Base-by-base conservation (phyloP, 2,329 filamentous ascomycete genomes). In the Blastomyces percursus region DNA sequence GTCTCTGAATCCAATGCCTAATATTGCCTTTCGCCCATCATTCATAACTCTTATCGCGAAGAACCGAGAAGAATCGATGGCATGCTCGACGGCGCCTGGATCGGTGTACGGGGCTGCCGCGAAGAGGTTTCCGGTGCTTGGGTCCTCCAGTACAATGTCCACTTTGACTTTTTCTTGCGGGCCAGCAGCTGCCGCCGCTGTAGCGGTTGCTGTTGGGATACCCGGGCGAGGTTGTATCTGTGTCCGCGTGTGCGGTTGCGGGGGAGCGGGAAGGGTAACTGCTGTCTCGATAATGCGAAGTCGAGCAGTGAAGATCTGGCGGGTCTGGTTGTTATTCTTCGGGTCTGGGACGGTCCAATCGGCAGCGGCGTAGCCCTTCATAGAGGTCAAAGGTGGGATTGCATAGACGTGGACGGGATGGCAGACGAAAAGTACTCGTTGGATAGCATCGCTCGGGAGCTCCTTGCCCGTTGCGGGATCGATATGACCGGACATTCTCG, bases 1-100 rank as follows among this genome's bases (percentile, higher is more conserved):
- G 74, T 96, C 90, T 78, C 95, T 90, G 71, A 95, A 96, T 11
- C 91, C 91, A 67, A 96, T 84, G 11, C 91, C 91, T 64, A 96
- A 77, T 55, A 89, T 83, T 12, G 91, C 91, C 73, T 91, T 92
- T 68, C 87, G 82, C 1, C 89, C 86, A 44, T 86, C 87, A 65
- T 91, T 90, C 63, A 90, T 85, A 1, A 96, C 90, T 16, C 88
- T 82, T 44, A 96, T 73, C 6, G 91, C 91, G 71, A 96, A 96
- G 81, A 96, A 96, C 42, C 91, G 84, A 64, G 84, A 86, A 71
- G 86, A 90, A 73, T 96, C 91, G 27, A 89, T 78, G 24, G 89
- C 89, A 67, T 90, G 83, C 76, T 94, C 89, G 56, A 96, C 89
- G 7, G 82, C 83, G 21, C 80, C 80, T 1, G 80, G 73, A 30